Base-by-base conservation (phyloP, 2,329 filamentous ascomycete genomes). In the Aspergillus hiratsukae region DNA sequence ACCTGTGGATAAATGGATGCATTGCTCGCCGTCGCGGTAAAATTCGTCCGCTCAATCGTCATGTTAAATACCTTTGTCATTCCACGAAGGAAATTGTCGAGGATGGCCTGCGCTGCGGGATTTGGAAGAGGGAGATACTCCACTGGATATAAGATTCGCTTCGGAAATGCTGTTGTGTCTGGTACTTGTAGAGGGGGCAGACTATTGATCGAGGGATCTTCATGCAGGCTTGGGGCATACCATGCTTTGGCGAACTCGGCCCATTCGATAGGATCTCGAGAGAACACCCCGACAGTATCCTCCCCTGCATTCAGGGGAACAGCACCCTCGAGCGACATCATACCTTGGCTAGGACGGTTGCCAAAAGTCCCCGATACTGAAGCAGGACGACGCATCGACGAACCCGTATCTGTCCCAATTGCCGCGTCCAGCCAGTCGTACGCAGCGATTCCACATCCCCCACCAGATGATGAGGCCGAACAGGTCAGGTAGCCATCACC, bases 311-410 rank as follows among this genome's bases (percentile, higher is more conserved):
- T 70, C 1, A 80, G 61, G 0, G 78, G 75, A 58, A 80, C 70
- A 3, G 76, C 76, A 2, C 72, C 61, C n/a, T 77, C 74, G 0
- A 80, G 66, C 0, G 61, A 61, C 3, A 80, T 74, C 3, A 77
- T 64, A 0, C 67, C 74, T 5, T 76, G 74, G 48, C 73, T 74
- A 0, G 79, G 78, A 0, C 79, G 69, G 57, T 79, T 78, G 0
- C 77, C 80, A 37, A 77, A 81, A 0, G 78, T 57, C 1, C 79
- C 80, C 23, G 76, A 71, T 0, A 72, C 66, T 0, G 68, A 69
- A 1, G 78, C 75, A 0, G 80, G 80, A 0, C 76, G 72, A n/a
- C 79, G 72, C 53, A 81, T 78, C 4, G 72, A 76, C 4, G 76
- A 76, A 3, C 76, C 78, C 1, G 78, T 81, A 48, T 76, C 74